These are phyloP conservation scores for Phoenix dactylifera DNA, from an alignment of 176 grass and related monocot genomes.

Conservation along the genomic window DNA sequence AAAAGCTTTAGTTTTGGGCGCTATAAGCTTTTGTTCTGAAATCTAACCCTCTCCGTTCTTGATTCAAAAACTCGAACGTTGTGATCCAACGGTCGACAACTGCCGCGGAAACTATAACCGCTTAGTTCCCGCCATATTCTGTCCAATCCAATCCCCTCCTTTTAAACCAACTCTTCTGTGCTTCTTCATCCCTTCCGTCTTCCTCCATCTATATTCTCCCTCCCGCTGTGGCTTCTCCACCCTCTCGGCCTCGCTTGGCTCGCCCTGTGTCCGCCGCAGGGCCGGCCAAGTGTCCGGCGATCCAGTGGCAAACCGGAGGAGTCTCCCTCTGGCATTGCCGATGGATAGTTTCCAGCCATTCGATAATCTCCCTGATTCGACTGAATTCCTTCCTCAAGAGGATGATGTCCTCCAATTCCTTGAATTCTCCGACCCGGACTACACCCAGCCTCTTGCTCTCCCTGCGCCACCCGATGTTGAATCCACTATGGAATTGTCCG, in stretches of 20 bases:
- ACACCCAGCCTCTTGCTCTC: not conserved
- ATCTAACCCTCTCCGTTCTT: no score
- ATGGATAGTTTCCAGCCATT: not conserved
- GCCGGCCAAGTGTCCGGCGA: not conserved
- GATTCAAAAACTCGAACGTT: no score
- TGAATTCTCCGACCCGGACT: not conserved
- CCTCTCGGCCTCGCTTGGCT: not conserved
- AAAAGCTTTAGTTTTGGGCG: no score
- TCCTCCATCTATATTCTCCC: not conserved
- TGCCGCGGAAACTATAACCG: not conserved
- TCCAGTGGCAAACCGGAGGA: not conserved
- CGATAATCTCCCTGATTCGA: not conserved
- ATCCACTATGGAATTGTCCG: not conserved
- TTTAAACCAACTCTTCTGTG: not conserved
- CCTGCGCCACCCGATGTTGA: not conserved
- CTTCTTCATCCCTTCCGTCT: not conserved
- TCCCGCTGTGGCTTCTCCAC: not conserved
- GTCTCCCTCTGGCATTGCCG: no score
- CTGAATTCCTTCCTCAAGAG: not conserved
- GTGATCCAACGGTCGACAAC: slow-evolving; percentile 4
- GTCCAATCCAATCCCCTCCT: not conserved
- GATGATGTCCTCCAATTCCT: slow-evolving; percentile 19
- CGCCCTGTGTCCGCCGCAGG: slow-evolving; percentile 9
- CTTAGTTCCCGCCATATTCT: not conserved
- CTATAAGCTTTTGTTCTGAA: no score